A percentile compares a stretch with the other conserved stretches of the same genome.
These are phyloP conservation scores for Plasmopara viticola DNA, from an alignment of 352 stramenopile species.

Conservation along the genomic window DNA sequence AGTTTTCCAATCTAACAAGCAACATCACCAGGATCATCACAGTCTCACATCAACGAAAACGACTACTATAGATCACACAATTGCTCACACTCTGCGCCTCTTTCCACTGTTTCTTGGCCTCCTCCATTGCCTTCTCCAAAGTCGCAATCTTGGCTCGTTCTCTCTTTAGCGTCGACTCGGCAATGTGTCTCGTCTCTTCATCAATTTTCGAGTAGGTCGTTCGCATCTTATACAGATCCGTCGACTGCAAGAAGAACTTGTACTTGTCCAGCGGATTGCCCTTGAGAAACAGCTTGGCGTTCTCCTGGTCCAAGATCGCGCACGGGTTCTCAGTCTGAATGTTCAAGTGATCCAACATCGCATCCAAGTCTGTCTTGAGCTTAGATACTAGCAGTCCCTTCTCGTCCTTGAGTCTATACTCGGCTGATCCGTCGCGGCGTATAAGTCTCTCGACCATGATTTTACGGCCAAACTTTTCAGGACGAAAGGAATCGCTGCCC, in stretches of 20 bases:
- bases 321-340: slow-evolving; percentile 97
- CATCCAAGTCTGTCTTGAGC: slow-evolving; percentile 89
- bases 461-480: slow-evolving; percentile 87
- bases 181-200: slow-evolving; percentile 50
- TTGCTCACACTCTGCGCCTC: slow-evolving; percentile 59
- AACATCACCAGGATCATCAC: slow-evolving; percentile 1
- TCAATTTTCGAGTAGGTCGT: slow-evolving; percentile 82
- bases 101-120: slow-evolving; percentile 52
- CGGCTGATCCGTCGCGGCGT: slow-evolving; percentile 62
- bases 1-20: slow-evolving; percentile 46
- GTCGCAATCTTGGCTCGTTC: slow-evolving; percentile 10
- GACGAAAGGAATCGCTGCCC: slow-evolving; percentile 86
- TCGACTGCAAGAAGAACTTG: slow-evolving; percentile 95
- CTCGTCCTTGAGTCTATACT: slow-evolving; percentile 71
- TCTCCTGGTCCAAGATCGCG: slow-evolving; percentile 96
- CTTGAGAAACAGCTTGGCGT: slow-evolving; percentile 94
- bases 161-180: slow-evolving; percentile 40
- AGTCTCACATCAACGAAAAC: slow-evolving; percentile 31
- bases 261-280: slow-evolving; percentile 93
- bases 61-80: not conserved
- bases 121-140: slow-evolving; percentile 25
- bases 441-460: slow-evolving; percentile 93
- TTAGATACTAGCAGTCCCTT: slow-evolving; percentile 60
- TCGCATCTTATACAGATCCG: slow-evolving; percentile 71
- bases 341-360: slow-evolving; percentile 92